These are phyloP conservation scores for Solanum sejunctum DNA, from an alignment of 257 asterid species.

Conservation along the genomic window DNA sequence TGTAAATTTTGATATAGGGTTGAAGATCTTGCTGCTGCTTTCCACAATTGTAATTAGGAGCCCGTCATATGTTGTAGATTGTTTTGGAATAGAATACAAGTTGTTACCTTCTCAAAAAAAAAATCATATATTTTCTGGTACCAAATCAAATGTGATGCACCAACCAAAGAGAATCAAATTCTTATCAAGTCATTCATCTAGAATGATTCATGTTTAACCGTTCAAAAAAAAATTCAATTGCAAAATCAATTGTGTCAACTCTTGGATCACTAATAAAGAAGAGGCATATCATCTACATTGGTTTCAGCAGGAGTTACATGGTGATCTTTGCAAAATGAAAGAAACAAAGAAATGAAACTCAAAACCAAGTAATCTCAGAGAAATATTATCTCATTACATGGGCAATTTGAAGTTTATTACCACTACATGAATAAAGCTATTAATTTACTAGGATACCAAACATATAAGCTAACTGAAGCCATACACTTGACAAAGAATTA, in stretches of 20 bases:
- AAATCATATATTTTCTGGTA: too few species aligned
- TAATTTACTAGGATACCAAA: background rate
- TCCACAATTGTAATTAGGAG: too few species aligned
- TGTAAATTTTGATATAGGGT: too few species aligned
- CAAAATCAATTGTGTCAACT: background rate
- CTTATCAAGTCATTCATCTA: background rate
- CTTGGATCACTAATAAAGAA: background rate
- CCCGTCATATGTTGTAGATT: too few species aligned
- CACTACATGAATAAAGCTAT: background rate
- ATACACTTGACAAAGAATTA: background rate
- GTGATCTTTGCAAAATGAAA: background rate
- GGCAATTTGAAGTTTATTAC: background rate
- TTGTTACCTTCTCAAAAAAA: too few species aligned
- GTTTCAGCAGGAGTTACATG: background rate
- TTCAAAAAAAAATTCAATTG: background rate
- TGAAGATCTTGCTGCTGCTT: too few species aligned
- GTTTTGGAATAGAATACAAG: too few species aligned
- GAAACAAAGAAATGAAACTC: background rate
- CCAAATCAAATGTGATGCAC: background rate
- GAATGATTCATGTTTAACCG: background rate
- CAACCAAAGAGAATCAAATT: background rate
- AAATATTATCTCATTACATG: background rate
- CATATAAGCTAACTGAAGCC: background rate
- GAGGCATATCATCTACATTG: background rate
- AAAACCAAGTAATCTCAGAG: background rate